These are phyloP conservation scores for Entomortierella beljakovae DNA, from an alignment of 192 early-diverging fungal species.

Conservation along the genomic window DNA sequence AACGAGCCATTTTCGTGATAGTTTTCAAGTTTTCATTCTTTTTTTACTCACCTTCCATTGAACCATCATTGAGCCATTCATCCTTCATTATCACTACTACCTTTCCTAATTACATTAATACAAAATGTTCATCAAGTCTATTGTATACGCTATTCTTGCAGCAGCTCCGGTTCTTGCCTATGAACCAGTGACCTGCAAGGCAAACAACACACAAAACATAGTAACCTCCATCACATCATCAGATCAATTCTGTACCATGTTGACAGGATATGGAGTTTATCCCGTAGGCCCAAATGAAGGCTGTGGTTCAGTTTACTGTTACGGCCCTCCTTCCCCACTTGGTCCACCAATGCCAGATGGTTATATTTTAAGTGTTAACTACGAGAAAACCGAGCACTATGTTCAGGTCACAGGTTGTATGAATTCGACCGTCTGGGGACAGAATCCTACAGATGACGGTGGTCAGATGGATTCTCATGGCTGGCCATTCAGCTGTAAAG, in stretches of 20 bases:
- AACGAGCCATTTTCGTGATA: too few species aligned
- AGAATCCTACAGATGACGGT: slow-evolving; percentile 45
- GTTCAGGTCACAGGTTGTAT: slow-evolving; percentile 52
- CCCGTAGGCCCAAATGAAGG: slow-evolving; percentile 40
- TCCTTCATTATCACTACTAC: neutral
- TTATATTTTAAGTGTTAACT: slow-evolving; percentile 32
- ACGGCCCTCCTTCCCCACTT: slow-evolving; percentile 9
- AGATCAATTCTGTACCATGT: slow-evolving; percentile 31
- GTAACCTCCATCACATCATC: slow-evolving; percentile 22
- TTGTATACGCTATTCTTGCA: slow-evolving; percentile 5
- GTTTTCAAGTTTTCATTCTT: neutral
- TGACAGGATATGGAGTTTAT: slow-evolving; percentile 26
- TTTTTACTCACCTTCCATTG: too few species aligned
- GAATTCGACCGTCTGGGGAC: slow-evolving; percentile 39
- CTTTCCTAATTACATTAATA: neutral
- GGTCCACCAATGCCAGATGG: slow-evolving; percentile 30
- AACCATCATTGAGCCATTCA: too few species aligned
- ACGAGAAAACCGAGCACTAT: slow-evolving; percentile 9
- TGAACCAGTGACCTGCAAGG: slow-evolving; percentile 32
- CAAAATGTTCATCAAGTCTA: slow-evolving; percentile 21
- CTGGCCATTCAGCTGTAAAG: slow-evolving; percentile 56
- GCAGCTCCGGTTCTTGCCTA: slow-evolving; percentile 19
- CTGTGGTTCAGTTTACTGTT: slow-evolving; percentile 38
- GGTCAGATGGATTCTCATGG: slow-evolving; percentile 54
- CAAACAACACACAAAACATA: slow-evolving; percentile 34